Percentiles rank a stretch among this genome's conserved stretches.
Conservation (phyloP, 805 yeast species). For the Yarrowia divulgata region DNA sequence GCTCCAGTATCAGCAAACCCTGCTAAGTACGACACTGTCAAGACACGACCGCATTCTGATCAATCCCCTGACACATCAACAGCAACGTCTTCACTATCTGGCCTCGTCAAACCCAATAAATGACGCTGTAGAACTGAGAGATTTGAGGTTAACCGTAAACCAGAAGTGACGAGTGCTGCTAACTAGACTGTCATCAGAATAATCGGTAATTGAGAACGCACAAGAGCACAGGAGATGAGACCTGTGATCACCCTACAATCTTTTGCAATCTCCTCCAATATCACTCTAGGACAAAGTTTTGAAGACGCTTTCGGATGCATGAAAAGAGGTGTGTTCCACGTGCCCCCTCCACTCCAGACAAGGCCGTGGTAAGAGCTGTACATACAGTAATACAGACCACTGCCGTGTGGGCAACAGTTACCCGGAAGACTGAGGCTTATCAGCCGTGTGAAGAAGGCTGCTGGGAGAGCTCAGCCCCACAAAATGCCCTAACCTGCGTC, state of each 20-base stretch:
- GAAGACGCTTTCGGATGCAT: not conserved
- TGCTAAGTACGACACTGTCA: too few species aligned
- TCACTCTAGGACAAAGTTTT: not conserved
- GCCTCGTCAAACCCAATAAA: slow-evolving; percentile 7
- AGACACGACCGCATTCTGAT: too few species aligned
- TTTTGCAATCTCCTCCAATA: too few species aligned
- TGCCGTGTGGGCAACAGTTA: not conserved
- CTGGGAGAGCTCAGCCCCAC: slow-evolving; percentile 22
- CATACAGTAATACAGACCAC: slow-evolving; percentile 2
- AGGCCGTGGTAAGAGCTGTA: not conserved
- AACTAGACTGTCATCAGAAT: not conserved
- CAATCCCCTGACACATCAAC: not conserved
- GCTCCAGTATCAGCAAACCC: too few species aligned
- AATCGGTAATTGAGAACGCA: not conserved
- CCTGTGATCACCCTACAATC: too few species aligned
- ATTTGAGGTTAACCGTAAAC: slow-evolving; percentile 20
- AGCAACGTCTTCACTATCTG: not conserved
- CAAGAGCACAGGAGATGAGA: not conserved
- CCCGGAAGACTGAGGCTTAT: slow-evolving; percentile 12
- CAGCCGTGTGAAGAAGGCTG: slow-evolving; percentile 11
- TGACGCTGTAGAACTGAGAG: slow-evolving; percentile 16
- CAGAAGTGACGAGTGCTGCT: not conserved
- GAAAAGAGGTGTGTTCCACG: slow-evolving; percentile 14
- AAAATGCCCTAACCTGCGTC: slow-evolving; percentile 11
- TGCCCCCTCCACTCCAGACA: not conserved